These are phyloP conservation scores for Solanum habrochaites DNA, from an alignment of 257 asterid genomes.

Conservation along the genomic window DNA sequence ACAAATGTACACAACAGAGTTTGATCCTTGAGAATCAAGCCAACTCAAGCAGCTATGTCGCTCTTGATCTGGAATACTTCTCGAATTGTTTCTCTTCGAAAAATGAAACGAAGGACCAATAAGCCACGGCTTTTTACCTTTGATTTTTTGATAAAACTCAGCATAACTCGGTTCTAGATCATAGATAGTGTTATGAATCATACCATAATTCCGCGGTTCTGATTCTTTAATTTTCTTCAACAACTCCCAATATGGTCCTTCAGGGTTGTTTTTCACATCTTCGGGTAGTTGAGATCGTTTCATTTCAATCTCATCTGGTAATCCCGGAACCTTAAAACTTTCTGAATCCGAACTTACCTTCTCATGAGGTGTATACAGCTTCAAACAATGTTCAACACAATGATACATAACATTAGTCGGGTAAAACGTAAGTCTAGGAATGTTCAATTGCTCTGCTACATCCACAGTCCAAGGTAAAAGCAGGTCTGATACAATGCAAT, in stretches of 20 bases:
- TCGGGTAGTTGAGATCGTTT: constrained; percentile 11
- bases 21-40: constrained; percentile 1
- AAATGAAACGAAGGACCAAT: constrained; percentile 20
- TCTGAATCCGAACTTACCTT: constrained; percentile 14
- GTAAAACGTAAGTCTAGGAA: constrained; percentile 16
- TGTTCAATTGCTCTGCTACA: constrained; percentile 8
- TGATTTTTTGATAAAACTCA: constrained; percentile 4
- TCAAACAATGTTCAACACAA: constrained; percentile 1
- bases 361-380: constrained; percentile 5
- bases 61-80: not conserved
- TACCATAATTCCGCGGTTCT: constrained; percentile 9
- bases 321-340: constrained; percentile 11
- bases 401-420: constrained; percentile 4
- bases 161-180: constrained; percentile 15
- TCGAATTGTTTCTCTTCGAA: not conserved
- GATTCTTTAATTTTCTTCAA: not conserved
- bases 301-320: constrained; percentile 11
- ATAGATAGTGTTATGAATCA: constrained; percentile 3
- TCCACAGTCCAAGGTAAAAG: constrained; percentile 22
- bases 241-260: not conserved
- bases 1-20: constrained; percentile 10
- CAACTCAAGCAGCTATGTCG: constrained; percentile 1
- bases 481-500: constrained; percentile 17
- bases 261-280: not conserved
- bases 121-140: not conserved